A percentile compares a stretch with the other conserved stretches of the same genome.
Conservation (phyloP, 441 rosid species). For the Eruca vesicaria region DNA sequence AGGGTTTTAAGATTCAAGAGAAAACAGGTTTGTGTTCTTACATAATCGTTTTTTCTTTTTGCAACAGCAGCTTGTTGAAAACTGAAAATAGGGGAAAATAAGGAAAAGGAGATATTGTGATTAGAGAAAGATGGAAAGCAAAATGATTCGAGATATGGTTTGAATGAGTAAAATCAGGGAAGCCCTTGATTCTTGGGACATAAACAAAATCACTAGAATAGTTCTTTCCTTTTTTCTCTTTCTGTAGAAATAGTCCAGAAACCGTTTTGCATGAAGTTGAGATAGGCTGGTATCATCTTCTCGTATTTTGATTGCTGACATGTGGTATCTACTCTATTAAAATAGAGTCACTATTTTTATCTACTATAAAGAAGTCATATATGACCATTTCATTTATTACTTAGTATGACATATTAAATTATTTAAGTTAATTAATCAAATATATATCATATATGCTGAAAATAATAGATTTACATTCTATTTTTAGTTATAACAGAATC, state of each 20-base stretch:
- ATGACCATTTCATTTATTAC: too few relatives aligned
- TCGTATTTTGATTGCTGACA: too few relatives aligned
- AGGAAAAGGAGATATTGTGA: constrained; percentile 21
- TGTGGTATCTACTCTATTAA: too few relatives aligned
- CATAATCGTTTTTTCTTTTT: background rate
- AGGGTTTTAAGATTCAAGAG: background rate
- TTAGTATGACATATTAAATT: too few relatives aligned
- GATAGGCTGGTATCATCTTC: background rate
- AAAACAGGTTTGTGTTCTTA: background rate
- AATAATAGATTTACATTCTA: too few relatives aligned
- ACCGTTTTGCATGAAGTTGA: constrained; percentile 17
- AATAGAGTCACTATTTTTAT: too few relatives aligned
- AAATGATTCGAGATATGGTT: constrained; percentile 22
- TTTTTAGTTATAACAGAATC: too few relatives aligned
- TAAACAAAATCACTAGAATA: constrained; percentile 20
- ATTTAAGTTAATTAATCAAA: too few relatives aligned
- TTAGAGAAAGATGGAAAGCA: constrained; percentile 22
- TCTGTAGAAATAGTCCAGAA: constrained; percentile 6
- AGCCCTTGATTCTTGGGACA: constrained; percentile 27
- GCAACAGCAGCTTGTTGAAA: background rate
- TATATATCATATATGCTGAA: too few relatives aligned
- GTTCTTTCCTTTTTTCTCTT: constrained; percentile 18
- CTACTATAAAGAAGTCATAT: too few relatives aligned
- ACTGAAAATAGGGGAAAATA: constrained; percentile 22
- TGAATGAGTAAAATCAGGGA: constrained; percentile 26